Conservation (phyloP, 345 rosid species). For the Aegle marmelos region DNA sequence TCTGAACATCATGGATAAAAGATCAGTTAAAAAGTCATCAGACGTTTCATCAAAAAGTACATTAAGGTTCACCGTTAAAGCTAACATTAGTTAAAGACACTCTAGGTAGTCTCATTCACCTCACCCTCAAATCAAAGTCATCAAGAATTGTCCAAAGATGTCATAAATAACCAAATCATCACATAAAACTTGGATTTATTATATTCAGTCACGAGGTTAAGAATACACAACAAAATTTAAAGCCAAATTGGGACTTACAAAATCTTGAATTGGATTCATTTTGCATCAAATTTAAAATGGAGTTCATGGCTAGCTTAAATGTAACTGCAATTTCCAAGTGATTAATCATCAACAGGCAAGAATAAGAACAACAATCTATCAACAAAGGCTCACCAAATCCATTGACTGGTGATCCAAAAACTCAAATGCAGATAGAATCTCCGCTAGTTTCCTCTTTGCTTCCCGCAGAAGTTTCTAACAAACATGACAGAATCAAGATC, state of each 20-base stretch:
- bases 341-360: neutral
- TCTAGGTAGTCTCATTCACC: neutral
- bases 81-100: neutral
- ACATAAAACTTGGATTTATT: neutral
- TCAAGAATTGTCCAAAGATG: neutral
- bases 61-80: neutral
- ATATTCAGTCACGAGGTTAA: neutral
- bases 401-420: slow-evolving; percentile 77
- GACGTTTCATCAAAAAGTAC: neutral
- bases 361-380: neutral
- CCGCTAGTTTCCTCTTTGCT: slow-evolving; percentile 92
- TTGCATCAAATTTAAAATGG: slow-evolving; percentile 13
- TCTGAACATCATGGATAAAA: neutral
- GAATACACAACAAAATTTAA: neutral
- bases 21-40: neutral
- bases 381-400: slow-evolving; percentile 54
- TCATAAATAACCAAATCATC: neutral
- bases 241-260: neutral
- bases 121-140: neutral
- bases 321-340: neutral
- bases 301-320: neutral
- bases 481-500: slow-evolving; percentile 11
- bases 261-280: neutral
- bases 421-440: slow-evolving; percentile 87
- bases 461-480: slow-evolving; percentile 74